Evolutionary conservation across 1,139 yeast genomes (phyloP).

Genomic region (Pichia sp.): DNA sequence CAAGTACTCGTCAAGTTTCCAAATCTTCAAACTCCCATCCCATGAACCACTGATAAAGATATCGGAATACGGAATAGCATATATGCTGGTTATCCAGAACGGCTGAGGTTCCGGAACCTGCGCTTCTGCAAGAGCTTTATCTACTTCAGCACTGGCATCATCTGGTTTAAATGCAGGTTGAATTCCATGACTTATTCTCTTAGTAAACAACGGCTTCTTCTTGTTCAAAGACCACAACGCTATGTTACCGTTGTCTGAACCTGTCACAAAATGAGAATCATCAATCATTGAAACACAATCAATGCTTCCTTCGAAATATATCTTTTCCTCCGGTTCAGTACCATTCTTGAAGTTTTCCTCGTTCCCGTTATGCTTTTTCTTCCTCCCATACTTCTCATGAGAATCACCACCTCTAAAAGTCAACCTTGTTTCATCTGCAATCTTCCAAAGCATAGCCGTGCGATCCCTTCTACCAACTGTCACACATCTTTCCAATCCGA

Average conservation of each 20-base stretch:
- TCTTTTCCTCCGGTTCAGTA: conserved; percentile 19
- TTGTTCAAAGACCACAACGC: conserved; percentile 85
- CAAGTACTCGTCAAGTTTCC: conserved; percentile 68
- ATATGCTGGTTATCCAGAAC: conserved; percentile 76
- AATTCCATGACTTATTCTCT: conserved; percentile 74
- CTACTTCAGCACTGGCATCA: conserved; percentile 67
- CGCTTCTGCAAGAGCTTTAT: conserved; percentile 36
- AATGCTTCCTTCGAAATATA: conserved; percentile 77
- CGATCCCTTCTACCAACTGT: conserved; percentile 94
- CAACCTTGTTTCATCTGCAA: conserved; percentile 87
- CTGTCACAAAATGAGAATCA: conserved; percentile 88
- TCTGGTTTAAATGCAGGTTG: conserved; percentile 46
- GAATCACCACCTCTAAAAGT: conserved; percentile 90
- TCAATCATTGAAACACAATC: conserved; percentile 91
- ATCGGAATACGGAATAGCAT: conserved; percentile 88
- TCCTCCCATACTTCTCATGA: conserved; percentile 37
- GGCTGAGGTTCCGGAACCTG: conserved; percentile 73
- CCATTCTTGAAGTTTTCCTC: neutral
- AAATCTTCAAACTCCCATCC: conserved; percentile 68
- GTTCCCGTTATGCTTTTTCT: conserved; percentile 26
- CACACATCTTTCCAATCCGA: conserved; percentile 85
- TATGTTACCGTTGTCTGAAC: conserved; percentile 89
- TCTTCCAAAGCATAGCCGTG: conserved; percentile 95
- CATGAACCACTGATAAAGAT: conserved; percentile 84
- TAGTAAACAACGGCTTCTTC: conserved; percentile 75